These are phyloP conservation scores for Phytophthora foliorum DNA, from an alignment of 352 stramenopile genomes.

Conservation along the genomic window DNA sequence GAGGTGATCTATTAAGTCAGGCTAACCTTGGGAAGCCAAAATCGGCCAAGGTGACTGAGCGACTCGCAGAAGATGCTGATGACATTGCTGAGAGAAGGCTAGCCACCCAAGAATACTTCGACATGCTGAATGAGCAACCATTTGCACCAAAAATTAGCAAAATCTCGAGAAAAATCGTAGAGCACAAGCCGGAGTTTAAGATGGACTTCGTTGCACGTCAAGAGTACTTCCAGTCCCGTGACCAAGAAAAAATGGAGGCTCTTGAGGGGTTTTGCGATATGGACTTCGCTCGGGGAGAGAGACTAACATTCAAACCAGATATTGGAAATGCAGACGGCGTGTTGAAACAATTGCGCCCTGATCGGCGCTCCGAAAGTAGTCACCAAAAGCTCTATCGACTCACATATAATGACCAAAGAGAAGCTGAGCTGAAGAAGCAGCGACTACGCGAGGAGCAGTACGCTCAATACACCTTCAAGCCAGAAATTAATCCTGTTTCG, in stretches of 20 bases:
- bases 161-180: constrained; percentile 56
- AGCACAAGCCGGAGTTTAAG: constrained; percentile 78
- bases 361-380: constrained; percentile 65
- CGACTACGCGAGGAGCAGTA: constrained; percentile 63
- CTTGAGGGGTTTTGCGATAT: constrained; percentile 60
- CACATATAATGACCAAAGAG: constrained; percentile 72
- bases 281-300: constrained; percentile 41
- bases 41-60: constrained; percentile 55
- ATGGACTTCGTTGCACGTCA: constrained; percentile 82
- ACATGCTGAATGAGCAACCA: constrained; percentile 64
- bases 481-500: constrained; percentile 81
- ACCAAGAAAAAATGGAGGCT: constrained; percentile 67
- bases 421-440: constrained; percentile 70
- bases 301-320: constrained; percentile 75
- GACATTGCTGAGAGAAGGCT: constrained; percentile 51
- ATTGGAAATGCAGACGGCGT: constrained; percentile 81
- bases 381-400: constrained; percentile 72
- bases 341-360: constrained; percentile 70
- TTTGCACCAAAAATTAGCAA: constrained; percentile 75
- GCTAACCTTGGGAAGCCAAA: constrained; percentile 7
- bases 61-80: constrained; percentile 65
- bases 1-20: constrained; percentile 19
- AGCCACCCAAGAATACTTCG: constrained; percentile 78
- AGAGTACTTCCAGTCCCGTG: constrained; percentile 70
- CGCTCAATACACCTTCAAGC: constrained; percentile 77